phyloP scores from a whole-genome alignment of 106 monocot genomes.

The Dioscorea alata region DNA sequence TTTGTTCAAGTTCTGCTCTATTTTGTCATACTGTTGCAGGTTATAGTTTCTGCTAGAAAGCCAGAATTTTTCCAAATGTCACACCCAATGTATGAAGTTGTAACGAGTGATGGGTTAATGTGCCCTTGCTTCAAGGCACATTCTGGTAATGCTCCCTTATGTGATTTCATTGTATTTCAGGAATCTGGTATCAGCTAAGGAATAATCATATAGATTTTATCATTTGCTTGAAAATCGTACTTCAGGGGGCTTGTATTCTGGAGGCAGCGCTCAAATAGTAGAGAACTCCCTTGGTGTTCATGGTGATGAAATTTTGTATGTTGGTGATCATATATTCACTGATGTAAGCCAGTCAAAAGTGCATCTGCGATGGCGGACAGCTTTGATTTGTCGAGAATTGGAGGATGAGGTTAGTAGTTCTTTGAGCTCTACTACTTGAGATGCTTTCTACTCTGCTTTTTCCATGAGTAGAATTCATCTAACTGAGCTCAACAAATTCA shows the following conservation, averaged over 20 bases:
- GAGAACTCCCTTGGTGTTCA: conserved; percentile 79
- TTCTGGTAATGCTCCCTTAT: conserved; percentile 40
- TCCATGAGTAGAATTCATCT: too few relatives aligned
- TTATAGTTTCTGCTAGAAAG: conserved; percentile 97
- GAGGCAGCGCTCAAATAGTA: conserved; percentile 94
- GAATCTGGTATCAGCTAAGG: too few relatives aligned
- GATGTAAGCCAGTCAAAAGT: conserved; percentile 99
- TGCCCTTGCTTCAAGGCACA: conserved; percentile 77
- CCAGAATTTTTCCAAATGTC: conserved; percentile 97
- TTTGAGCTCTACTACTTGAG: too few relatives aligned
- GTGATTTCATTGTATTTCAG: too few relatives aligned
- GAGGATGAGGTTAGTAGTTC: conserved; percentile 77
- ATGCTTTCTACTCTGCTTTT: too few relatives aligned
- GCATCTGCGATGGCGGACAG: conserved; percentile 92
- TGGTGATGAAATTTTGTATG: conserved; percentile 96
- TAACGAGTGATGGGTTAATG: conserved; percentile 90
- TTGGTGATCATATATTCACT: conserved; percentile 95
- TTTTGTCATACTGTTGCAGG: conserved; percentile 29
- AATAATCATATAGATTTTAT: too few relatives aligned
- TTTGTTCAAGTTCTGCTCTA: not conserved
- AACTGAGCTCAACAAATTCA: too few relatives aligned
- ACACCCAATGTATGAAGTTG: conserved; percentile 87
- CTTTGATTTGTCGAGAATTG: conserved; percentile 85
- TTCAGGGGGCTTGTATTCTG: conserved; percentile 89
- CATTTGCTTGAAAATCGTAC: too few relatives aligned